These are phyloP conservation scores for Candida coquimbonensis DNA, from an alignment of 805 yeast genomes.

Conservation along the genomic window DNA sequence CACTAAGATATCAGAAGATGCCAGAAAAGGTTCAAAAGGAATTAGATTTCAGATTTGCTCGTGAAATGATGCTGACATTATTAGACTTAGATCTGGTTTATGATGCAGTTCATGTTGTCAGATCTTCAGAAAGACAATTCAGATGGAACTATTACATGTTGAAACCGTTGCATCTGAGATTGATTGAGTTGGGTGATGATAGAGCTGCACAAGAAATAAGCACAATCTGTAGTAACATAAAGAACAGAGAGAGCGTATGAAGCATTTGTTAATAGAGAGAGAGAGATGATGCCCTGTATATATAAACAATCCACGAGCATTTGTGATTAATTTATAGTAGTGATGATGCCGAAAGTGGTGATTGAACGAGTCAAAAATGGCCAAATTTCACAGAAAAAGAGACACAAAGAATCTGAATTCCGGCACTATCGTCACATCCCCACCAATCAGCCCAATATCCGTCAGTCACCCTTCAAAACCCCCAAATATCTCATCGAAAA, in stretches of 20 bases:
- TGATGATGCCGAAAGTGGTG: too few species aligned
- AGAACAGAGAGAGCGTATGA: neutral
- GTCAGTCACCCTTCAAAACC: too few species aligned
- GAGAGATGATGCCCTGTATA: neutral
- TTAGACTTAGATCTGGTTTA: constrained; percentile 46
- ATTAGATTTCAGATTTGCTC: constrained; percentile 64
- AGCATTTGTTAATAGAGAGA: neutral
- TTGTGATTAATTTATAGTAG: too few species aligned
- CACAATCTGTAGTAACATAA: constrained; percentile 23
- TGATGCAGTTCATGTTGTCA: constrained; percentile 65
- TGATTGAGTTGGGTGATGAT: constrained; percentile 38
- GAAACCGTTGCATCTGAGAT: constrained; percentile 32
- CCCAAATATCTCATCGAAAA: too few species aligned
- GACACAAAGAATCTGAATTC: too few species aligned
- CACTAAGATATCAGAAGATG: constrained; percentile 39
- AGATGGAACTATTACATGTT: constrained; percentile 55
- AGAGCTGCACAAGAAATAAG: constrained; percentile 25
- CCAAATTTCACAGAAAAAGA: too few species aligned
- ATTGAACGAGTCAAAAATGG: too few species aligned
- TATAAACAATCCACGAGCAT: too few species aligned
- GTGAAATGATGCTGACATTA: constrained; percentile 56
- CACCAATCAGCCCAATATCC: too few species aligned
- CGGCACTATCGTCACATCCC: too few species aligned
- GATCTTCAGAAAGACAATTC: constrained; percentile 61
- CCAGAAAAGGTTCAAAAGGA: constrained; percentile 31